These are phyloP conservation scores for Patellifolia procumbens DNA, from an alignment of 179 eudicot genomes.

Conservation along the genomic window DNA sequence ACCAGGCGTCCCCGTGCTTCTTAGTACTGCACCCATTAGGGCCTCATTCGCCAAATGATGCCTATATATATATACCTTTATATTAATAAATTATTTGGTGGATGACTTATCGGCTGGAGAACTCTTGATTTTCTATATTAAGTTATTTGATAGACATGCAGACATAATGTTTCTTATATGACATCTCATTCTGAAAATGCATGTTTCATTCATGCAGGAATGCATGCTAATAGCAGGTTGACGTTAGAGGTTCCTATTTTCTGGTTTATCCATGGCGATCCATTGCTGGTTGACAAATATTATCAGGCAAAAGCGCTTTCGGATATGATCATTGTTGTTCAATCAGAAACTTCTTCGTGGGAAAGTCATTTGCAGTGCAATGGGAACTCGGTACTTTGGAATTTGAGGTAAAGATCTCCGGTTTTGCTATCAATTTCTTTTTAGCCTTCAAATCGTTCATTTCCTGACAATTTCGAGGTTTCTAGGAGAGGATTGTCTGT, in stretches of 20 bases:
- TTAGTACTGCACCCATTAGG: not conserved
- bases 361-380: slow-evolving; percentile 97
- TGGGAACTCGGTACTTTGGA: slow-evolving; percentile 77
- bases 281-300: slow-evolving; percentile 87
- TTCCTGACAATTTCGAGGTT: not conserved
- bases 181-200: not conserved
- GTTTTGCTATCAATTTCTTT: not conserved
- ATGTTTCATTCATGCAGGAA: slow-evolving; percentile 54
- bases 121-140: not conserved
- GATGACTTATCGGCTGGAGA: slow-evolving; percentile 14
- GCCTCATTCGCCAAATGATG: not conserved
- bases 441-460: not conserved
- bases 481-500: not conserved
- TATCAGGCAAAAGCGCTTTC: slow-evolving; percentile 95
- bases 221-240: slow-evolving; percentile 83
- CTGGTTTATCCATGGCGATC: slow-evolving; percentile 86
- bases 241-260: slow-evolving; percentile 88
- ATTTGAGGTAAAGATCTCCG: slow-evolving; percentile 60
- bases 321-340: slow-evolving; percentile 92
- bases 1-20: no score
- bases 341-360: slow-evolving; percentile 88
- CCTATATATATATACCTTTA: slow-evolving; percentile 4
- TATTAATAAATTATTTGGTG: not conserved
- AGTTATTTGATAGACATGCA: not conserved
- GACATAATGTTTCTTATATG: not conserved